Evolutionary conservation across 805 yeast species (phyloP), one percentile per base, ranked within the genome.

Genomic region (Priceomyces fermenticarens): DNA sequence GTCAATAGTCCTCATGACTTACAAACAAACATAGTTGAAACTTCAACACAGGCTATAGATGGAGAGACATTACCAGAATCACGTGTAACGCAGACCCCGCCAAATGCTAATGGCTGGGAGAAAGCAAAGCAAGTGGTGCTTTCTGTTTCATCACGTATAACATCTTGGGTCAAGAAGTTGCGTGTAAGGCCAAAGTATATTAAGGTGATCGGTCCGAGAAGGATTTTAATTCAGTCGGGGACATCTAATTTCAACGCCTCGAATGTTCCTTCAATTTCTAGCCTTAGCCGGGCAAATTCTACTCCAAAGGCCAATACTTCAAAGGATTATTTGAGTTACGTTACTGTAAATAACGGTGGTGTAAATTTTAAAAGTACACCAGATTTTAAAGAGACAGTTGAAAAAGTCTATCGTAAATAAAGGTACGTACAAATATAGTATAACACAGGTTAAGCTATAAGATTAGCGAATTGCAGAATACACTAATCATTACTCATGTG

Each of bases 151-250:
- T 20, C 25, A 20, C 25, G 25, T 20, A 20, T 20, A 20, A 8
- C 25, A 8, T 20, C 25, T 5, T 20, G 25, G 25, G 8, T 20
- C 25, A 20, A 20, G 25, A 20, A 20, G 25, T 20, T 20, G 8
- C 25, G 25, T 20, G 25, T 20, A 20, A 4, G 25, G 25, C 25
- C 25, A 20, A 20, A 20, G 8, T 80, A 72, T 44, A 69, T 80
- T 28, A 71, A 65, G 29, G 62, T 81, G 3, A 55, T 66, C 10
- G 87, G 87, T 0, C 85, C 85, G 9, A 65, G 83, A 34, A 68
- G 67, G 17, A 42, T 78, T 3, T 55, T 78, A 40, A 51, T 78
- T 4, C 80, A 77, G 45, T 70, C 80, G 3, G 73, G 67, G 26
- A 51, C 67, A 3, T 62, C 53, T 2, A 46, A 41, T 32, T 49